A percentile compares a stretch with the other conserved stretches of the same genome.
Evolutionary conservation across 257 asterid genomes (phyloP).

Genomic region (Handroanthus guayacan): DNA sequence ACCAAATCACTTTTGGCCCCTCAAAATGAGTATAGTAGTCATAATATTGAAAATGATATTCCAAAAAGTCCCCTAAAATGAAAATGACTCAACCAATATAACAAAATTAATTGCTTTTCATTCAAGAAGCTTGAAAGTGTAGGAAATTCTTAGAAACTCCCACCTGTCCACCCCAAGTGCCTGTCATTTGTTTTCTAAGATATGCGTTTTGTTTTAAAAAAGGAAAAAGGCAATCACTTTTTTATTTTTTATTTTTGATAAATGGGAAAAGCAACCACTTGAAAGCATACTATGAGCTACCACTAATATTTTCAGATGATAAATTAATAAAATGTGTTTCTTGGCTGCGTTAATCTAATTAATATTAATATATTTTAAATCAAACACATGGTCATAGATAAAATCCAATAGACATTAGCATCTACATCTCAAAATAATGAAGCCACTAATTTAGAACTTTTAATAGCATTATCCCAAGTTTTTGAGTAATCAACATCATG

Average conservation of each 20-base stretch:
- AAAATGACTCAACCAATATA: constrained; percentile 8
- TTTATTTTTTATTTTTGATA: too few relatives aligned
- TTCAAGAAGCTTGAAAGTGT: background rate
- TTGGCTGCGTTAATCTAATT: background rate
- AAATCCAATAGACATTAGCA: too few relatives aligned
- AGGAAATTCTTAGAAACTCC: constrained; percentile 12
- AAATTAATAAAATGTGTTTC: background rate
- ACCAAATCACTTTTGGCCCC: constrained; percentile 21
- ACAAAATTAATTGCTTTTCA: background rate
- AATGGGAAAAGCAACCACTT: constrained; percentile 7
- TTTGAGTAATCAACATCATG: too few relatives aligned
- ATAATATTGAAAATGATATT: constrained; percentile 19
- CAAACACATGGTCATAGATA: too few relatives aligned
- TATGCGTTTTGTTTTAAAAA: background rate
- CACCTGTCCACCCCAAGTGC: background rate
- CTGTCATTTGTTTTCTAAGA: background rate
- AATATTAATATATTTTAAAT: too few relatives aligned
- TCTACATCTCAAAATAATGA: too few relatives aligned
- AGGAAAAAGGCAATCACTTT: too few relatives aligned
- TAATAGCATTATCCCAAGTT: too few relatives aligned
- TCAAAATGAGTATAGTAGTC: too few relatives aligned
- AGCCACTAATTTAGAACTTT: too few relatives aligned
- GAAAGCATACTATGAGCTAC: constrained; percentile 26
- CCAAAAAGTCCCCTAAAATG: constrained; percentile 14
- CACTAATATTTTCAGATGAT: constrained; percentile 17